Evolutionary conservation across 2,329 filamentous ascomycete genomes (phyloP).

Genomic region (Aspergillus neoniger): DNA sequence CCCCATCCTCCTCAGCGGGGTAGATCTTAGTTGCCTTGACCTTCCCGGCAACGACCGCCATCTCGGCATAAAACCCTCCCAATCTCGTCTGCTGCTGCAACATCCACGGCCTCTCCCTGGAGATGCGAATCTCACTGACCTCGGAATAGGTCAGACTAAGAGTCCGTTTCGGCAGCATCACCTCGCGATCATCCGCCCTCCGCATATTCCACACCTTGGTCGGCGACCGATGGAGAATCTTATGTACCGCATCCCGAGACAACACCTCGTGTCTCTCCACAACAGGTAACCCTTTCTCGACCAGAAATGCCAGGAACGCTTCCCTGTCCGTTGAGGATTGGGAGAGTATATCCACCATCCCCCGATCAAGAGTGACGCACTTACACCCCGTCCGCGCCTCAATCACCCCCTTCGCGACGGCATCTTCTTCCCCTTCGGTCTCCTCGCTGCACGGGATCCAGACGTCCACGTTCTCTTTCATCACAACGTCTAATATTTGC

Average conservation of each 20-base stretch:
- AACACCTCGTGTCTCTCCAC: slow-evolving; percentile 58
- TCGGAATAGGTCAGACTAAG: slow-evolving; percentile 56
- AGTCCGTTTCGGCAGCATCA: slow-evolving; percentile 61
- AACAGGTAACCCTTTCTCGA: slow-evolving; percentile 55
- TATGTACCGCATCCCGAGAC: slow-evolving; percentile 55
- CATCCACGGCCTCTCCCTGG: slow-evolving; percentile 61
- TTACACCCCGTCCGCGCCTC: slow-evolving; percentile 60
- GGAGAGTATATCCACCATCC: slow-evolving; percentile 48
- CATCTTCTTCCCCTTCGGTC: slow-evolving; percentile 60
- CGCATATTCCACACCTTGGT: slow-evolving; percentile 66
- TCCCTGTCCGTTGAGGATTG: slow-evolving; percentile 62
- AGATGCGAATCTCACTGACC: slow-evolving; percentile 58
- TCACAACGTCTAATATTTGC: slow-evolving; percentile 60
- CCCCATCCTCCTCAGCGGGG: slow-evolving; percentile 60
- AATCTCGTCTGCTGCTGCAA: slow-evolving; percentile 69
- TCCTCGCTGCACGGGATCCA: slow-evolving; percentile 77
- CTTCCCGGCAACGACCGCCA: slow-evolving; percentile 65
- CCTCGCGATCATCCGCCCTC: slow-evolving; percentile 58
- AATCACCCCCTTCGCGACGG: slow-evolving; percentile 62
- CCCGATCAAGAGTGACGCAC: slow-evolving; percentile 64
- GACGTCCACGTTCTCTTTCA: slow-evolving; percentile 63
- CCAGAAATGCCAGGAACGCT: slow-evolving; percentile 62
- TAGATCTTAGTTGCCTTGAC: slow-evolving; percentile 69
- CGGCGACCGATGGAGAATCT: slow-evolving; percentile 51
- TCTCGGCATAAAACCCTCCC: slow-evolving; percentile 71